Evolutionary conservation across 1,139 yeast genomes (phyloP), one percentile per base, ranked within the genome.

Genomic region (Taphrina sp.): DNA sequence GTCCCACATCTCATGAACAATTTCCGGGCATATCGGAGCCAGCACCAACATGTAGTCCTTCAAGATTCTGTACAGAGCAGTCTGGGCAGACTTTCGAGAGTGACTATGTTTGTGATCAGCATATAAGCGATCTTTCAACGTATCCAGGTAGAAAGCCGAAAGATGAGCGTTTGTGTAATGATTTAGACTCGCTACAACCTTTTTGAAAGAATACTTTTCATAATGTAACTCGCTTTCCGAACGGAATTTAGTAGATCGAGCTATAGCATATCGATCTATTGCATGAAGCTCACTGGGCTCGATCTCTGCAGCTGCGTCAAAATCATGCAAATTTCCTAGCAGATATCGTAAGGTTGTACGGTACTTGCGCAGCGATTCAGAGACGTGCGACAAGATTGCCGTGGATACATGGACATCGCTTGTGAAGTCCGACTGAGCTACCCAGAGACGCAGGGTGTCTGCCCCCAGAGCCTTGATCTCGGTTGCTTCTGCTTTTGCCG

Each of bases 361-460:
- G 55, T 89, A 69, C 68, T 92, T 92, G 69, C 86, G 87, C 65
- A 87, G 73, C 51, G 85, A 80, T 57, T 89, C 95, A 42, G 83
- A 83, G 24, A 88, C 92, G 64, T 90, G 82, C 29, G 76, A 77
- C 63, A 89, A 74, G 14, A 89, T 80, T 28, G 81, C 82, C 7
- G 85, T 80, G 5, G 95, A 87, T 23, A 87, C 79, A 26, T 81
- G 75, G 49, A 92, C 81, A 69, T 92, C 99, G 49, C 77, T 78
- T 1, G 90, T 82, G 65, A 85, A 92, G 67, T 89, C 94, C 0
- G 94, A 78, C 53, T 89, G 90, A 0, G 96, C 96, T 10, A 83
- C 88, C 87, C 96, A 85, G 57, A 90, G 73, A 63, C 99, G 76
- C 61, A 94, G 73, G 0, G 98, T 98, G 69, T 90, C 97, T 14